Conservation (phyloP, 2,329 filamentous ascomycete species). For the Herpotrichia juniperi region DNA sequence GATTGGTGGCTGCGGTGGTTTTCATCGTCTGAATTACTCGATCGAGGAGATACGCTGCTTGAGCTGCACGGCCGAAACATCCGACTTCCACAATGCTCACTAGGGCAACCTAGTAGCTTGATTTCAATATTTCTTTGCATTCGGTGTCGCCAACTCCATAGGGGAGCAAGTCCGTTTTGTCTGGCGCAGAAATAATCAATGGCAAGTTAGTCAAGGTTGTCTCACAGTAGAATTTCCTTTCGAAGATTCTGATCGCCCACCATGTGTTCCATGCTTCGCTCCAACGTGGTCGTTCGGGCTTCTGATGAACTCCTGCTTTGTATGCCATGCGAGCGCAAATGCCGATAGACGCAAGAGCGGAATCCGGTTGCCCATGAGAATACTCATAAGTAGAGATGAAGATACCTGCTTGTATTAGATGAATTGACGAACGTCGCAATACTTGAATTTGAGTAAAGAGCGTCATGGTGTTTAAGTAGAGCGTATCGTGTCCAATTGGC, state of each 20-base stretch:
- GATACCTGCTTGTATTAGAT: slow-evolving; percentile 6
- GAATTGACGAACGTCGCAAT: not conserved
- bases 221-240: slow-evolving; percentile 12
- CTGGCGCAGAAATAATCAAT: not conserved
- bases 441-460: not conserved
- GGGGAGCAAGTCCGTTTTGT: not conserved
- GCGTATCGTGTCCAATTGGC: not conserved
- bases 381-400: slow-evolving; percentile 10
- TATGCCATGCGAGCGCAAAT: slow-evolving; percentile 1
- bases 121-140: not conserved
- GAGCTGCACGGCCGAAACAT: slow-evolving; percentile 11
- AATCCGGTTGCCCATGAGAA: slow-evolving; percentile 5
- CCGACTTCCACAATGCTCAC: not conserved
- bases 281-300: slow-evolving; percentile 6
- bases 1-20: not conserved
- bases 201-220: not conserved
- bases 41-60: slow-evolving; percentile 9
- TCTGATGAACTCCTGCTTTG: slow-evolving; percentile 4
- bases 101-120: not conserved
- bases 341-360: not conserved
- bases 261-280: slow-evolving; percentile 11
- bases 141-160: not conserved
- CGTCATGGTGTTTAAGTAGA: not conserved
- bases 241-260: slow-evolving; percentile 10
- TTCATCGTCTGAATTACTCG: slow-evolving; percentile 5